These are phyloP conservation scores for Trichophyton equinum DNA, from an alignment of 2,329 filamentous ascomycete species.

Conservation along the genomic window DNA sequence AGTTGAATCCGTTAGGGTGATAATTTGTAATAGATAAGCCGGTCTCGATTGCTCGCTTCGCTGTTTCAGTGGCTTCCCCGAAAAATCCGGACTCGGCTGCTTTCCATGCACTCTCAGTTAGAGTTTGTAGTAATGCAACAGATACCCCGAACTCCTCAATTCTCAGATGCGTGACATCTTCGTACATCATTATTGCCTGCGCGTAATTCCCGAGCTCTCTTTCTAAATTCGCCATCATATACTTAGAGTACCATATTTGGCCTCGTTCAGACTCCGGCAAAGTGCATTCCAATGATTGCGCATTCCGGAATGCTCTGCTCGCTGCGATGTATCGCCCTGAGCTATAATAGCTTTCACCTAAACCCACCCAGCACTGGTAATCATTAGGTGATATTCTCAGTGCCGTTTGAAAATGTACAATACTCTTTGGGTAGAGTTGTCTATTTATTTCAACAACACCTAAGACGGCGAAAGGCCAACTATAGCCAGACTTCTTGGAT, in stretches of 20 bases:
- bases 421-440: constrained; percentile 76
- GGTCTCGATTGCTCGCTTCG: constrained; percentile 54
- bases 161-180: constrained; percentile 54
- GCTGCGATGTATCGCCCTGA: constrained; percentile 91
- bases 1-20: constrained; percentile 66
- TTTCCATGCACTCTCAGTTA: constrained; percentile 67
- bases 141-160: constrained; percentile 72
- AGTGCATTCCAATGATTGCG: constrained; percentile 58
- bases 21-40: constrained; percentile 49
- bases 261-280: constrained; percentile 43
- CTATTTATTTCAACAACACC: constrained; percentile 92
- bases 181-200: constrained; percentile 65
- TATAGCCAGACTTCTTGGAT: constrained; percentile 82
- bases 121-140: constrained; percentile 75
- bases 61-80: constrained; percentile 64
- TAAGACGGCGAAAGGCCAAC: constrained; percentile 89
- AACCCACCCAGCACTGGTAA: constrained; percentile 90
- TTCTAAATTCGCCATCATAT: constrained; percentile 92
- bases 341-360: constrained; percentile 95
- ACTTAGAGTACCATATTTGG: constrained; percentile 88
- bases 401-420: constrained; percentile 83
- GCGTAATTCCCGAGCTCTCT: constrained; percentile 85
- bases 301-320: constrained; percentile 77
- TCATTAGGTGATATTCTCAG: constrained; percentile 71
- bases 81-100: constrained; percentile 74